These are phyloP conservation scores for Fagus crenata DNA, from an alignment of 306 rosid species.

Conservation along the genomic window DNA sequence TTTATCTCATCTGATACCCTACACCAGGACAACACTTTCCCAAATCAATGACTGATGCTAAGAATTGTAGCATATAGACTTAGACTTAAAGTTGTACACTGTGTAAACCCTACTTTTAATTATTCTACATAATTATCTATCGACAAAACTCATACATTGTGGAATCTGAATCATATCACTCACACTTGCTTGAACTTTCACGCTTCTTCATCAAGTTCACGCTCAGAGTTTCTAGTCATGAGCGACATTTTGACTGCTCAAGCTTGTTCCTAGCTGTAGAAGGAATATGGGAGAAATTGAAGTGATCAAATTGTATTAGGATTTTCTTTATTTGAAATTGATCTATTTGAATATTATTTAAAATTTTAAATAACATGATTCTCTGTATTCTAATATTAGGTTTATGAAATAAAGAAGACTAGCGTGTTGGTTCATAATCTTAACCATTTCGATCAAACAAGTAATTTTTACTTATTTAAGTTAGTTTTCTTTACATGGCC, in stretches of 20 bases:
- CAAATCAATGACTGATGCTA: neutral
- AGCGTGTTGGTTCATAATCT: too few relatives aligned
- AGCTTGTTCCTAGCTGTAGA: too few relatives aligned
- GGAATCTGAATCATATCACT: neutral
- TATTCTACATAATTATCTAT: neutral
- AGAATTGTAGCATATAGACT: neutral
- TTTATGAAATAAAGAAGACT: too few relatives aligned
- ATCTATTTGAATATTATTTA: too few relatives aligned
- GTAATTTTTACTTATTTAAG: too few relatives aligned
- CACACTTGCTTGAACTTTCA: neutral
- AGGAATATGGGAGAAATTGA: too few relatives aligned
- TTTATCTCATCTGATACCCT: neutral
- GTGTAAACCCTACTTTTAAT: neutral
- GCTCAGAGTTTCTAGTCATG: neutral
- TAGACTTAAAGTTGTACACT: neutral
- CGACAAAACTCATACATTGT: neutral
- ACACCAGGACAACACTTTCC: neutral
- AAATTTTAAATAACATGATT: too few relatives aligned
- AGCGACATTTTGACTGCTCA: neutral
- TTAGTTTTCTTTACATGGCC: too few relatives aligned
- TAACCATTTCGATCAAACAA: too few relatives aligned
- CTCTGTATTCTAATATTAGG: too few relatives aligned
- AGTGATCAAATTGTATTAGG: too few relatives aligned
- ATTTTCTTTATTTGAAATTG: too few relatives aligned
- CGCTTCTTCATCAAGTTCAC: neutral